A percentile compares a stretch with the other conserved stretches of the same genome.
phyloP scores from a whole-genome alignment of 176 grass and related monocot genomes.

The Cenchrus americanus region DNA sequence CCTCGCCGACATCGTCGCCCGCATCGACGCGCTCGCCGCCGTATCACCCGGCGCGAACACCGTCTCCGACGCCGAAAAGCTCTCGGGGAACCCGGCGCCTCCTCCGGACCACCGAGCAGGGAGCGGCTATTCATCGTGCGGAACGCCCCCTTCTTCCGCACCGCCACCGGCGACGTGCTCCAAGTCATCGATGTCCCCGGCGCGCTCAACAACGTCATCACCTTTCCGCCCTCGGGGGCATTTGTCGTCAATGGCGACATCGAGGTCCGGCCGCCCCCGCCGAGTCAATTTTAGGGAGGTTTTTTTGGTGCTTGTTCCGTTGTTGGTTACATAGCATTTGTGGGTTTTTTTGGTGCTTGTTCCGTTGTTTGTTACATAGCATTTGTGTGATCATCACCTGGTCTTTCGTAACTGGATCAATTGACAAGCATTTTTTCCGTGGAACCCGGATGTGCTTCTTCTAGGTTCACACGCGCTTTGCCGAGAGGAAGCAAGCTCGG shows the following conservation, averaged over 20 bases:
- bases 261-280: conserved; percentile 70
- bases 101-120: conserved; percentile 92
- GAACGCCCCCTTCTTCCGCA: conserved; percentile 73
- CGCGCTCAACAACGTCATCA: conserved; percentile 87
- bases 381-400: background rate
- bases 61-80: conserved; percentile 47
- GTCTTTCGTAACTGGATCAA: background rate
- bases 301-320: no score
- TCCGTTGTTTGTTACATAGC: background rate
- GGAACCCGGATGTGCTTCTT: background rate
- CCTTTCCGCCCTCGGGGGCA: conserved; percentile 79
- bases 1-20: conserved; percentile 74
- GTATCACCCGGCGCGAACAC: conserved; percentile 47
- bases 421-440: background rate
- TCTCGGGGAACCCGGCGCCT: conserved; percentile 87
- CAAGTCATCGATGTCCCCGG: conserved; percentile 83
- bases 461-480: conserved; percentile 79
- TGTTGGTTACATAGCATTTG: no score
- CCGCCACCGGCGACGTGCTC: conserved; percentile 81
- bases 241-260: conserved; percentile 80
- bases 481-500: conserved; percentile 72
- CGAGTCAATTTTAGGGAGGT: conserved; percentile 82
- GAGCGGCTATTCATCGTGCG: conserved; percentile 97
- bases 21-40: conserved; percentile 65
- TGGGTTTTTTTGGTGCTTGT: background rate